These are phyloP conservation scores for Amylocystis lapponica DNA, from an alignment of 768 basidiomycete genomes.

Conservation along the genomic window DNA sequence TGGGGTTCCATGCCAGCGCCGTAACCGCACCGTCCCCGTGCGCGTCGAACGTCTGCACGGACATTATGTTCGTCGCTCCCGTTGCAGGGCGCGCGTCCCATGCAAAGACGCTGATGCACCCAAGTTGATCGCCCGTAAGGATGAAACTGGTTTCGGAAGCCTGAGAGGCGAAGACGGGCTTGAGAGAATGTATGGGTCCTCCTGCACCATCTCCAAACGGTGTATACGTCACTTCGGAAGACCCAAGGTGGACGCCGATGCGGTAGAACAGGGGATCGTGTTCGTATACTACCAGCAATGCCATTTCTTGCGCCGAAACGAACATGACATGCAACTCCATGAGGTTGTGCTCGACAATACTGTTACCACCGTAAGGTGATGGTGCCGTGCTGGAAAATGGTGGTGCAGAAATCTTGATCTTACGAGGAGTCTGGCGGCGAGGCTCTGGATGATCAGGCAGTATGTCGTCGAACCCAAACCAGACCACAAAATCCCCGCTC, in stretches of 20 bases:
- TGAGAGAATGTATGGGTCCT: conserved; percentile 44
- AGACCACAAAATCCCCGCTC: conserved; percentile 55
- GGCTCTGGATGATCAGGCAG: conserved; percentile 1
- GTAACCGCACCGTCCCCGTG: conserved; percentile 61
- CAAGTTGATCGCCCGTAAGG: conserved; percentile 59
- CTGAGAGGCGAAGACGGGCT: conserved; percentile 41
- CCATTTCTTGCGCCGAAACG: conserved; percentile 5
- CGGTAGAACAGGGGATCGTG: conserved; percentile 50
- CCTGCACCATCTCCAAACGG: conserved; percentile 48
- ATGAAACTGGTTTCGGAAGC: conserved; percentile 42
- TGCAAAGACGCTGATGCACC: conserved; percentile 57
- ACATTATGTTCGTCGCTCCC: conserved; percentile 15
- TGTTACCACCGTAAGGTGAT: neutral
- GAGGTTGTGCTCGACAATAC: conserved; percentile 1
- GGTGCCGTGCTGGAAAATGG: neutral
- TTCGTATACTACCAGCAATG: conserved; percentile 47
- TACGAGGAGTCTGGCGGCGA: conserved; percentile 2
- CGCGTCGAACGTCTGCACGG: conserved; percentile 52
- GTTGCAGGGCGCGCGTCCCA: conserved; percentile 29
- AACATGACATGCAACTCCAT: conserved; percentile 5
- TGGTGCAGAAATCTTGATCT: conserved; percentile 13
- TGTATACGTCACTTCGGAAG: conserved; percentile 24
- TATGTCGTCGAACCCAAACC: conserved; percentile 38
- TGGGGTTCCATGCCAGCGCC: conserved; percentile 53
- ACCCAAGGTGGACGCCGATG: conserved; percentile 31